Base-by-base conservation (phyloP, 306 rosid genomes). In the Cucurbita pepo region DNA sequence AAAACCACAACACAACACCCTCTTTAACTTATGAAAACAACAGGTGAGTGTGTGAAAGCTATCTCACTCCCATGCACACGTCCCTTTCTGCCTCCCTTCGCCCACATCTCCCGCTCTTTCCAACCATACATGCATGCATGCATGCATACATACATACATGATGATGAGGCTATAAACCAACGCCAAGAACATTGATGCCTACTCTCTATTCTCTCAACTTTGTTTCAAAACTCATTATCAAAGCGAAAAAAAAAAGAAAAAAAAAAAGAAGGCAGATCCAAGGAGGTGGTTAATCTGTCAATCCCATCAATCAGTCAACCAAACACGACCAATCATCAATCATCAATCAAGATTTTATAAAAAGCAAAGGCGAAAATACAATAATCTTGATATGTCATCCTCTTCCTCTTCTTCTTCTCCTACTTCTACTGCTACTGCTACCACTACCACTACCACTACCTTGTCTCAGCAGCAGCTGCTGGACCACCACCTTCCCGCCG, bases 21-120 rank as follows among this genome's bases (percentile, higher is more conserved):
- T 88, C 96, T 92, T 91, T 75, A 85, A 82, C 77, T 85, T 82
- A 47, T 85, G 89, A 85, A 82, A 82, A 80, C 80, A 85, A 85
- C 89, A 82, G 96, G 85, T 87, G 93, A 88, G 94, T 77, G 88
- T 90, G 88, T 86, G 95, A 90, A 90, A 90, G 96, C 97, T 83
- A 93, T 89, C 86, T 87, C 96, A 88, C 94, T 84, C 77, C 94
- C 98, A 93, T 90, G 98, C 98, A 90, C 88, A 88, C 90, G 98
- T 93, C 98, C 91, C 91, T 93, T 88, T 93, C 98, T 85, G 50
- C 91, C 88, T 90, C 93, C 96, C 88, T 88, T 85, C 97, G 91
- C 97, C 96, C 95, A 90, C 92, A 90, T 92, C 96, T 92, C 89
- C 92, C 96, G 97, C 92, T 30, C 34, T 30, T 30, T 30, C 34